Base-by-base conservation (phyloP, 177 flowering plant species). In the Telopea speciosissima region DNA sequence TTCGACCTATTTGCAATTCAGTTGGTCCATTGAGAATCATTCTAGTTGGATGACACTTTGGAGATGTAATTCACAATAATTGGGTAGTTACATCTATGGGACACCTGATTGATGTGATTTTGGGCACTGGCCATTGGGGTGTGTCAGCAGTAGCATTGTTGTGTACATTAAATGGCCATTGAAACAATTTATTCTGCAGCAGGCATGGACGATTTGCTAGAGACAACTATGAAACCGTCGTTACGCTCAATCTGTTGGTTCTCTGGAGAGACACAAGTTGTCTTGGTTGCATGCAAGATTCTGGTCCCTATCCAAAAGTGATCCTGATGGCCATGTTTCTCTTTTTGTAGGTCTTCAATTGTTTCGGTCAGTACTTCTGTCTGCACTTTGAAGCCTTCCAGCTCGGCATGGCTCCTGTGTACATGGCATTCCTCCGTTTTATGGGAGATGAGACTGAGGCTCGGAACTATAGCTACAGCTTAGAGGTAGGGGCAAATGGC, bases 391-490 rank as follows among this genome's bases (percentile, higher is more conserved):
- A 84, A 52, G 87, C 87, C 24, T 84, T 84, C 74, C 85, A 81
- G 68, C 79, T 82, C 8, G 84, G 84, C 2, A 78, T 81, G 81
- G 81, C 85, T 4, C 87, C 87, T 19, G 85, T 84, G 2, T 84
- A 84, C 79, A 82, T 84, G 87, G 87, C 87, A 49, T 84, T 84
- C 65, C 84, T 84, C 16, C 83, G 88, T 22, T 85, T 85, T 68
- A 85, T 85, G 88, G 88, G 88, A 7, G 86, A 83, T 61, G 88
- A 85, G 44, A 52, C 42, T 7, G 84, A 83, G 26, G 84, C 87
- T 0, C 79, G 85, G 52, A 83, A 81, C 69, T 85, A 70, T 66
- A 75, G 75, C 75, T 85, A 85, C 69, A 83, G 87, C 65, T 73
- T 85, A 10, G 87, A 85, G 67, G 87, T 85, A 31, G 87, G 88